Evolutionary conservation across 805 yeast genomes (phyloP), one percentile per base, ranked within the genome.

Genomic region (Cyberlindnera subsufficiens): DNA sequence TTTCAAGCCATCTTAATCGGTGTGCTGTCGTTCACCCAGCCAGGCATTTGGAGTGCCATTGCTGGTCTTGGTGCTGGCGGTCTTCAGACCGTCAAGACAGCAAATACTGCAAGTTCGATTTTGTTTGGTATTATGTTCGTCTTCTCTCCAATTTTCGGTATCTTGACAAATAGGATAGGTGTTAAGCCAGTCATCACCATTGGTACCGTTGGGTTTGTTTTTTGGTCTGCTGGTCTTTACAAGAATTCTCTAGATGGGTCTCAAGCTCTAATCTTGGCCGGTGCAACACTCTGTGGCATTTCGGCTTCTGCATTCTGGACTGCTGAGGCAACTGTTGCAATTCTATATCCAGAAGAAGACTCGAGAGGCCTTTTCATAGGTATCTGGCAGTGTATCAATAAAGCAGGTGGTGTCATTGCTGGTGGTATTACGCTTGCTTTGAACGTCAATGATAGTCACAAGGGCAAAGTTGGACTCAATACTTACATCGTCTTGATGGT

Each of bases 151-250:
- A 6, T 51, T 0, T 52, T 36, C 37, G 50, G 60, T 2, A 16
- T 59, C 14, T 34, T 58, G n/a, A 45, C 49, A 30, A 59, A 58
- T 33, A 52, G 42, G 20, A 37, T 39, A 13, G 59, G 63, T 35
- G 31, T 59, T 2, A 54, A 52, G 25, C 45, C 41, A 2, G 42
- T 50, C n/a, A 30, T 47, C 3, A 34, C 39, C 9, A 40, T 55
- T 19, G 63, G 62, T 17, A 49, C 54, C 10, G 25, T 59, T 35
- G 63, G 62, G 4, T 57, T 51, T 38, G 50, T 52, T 4, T 27
- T 58, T 19, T 56, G 49, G 44, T 52, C 59, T 29, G 61, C 62
- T 30, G 58, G 58, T 3, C 43, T 60, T 6, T 59, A 60, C 40
- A 42, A 51, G 34, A 60, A 59, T 37, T 50, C 56, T 10, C 53